Evolutionary conservation across 495 filamentous ascomycete species (phyloP), one percentile per base, ranked within the genome.

Genomic region (Penicillium taxi): DNA sequence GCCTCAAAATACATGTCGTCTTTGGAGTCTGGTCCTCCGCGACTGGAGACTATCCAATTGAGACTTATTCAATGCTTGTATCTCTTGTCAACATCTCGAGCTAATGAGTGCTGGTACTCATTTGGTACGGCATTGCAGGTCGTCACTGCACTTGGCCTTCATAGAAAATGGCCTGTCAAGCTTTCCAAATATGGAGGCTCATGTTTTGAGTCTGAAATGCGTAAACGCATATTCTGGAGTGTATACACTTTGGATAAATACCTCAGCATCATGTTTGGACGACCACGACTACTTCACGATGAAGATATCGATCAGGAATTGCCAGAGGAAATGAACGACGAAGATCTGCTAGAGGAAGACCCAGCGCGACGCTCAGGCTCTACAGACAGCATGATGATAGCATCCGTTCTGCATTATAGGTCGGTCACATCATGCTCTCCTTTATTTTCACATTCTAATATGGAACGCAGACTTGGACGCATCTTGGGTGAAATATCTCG

Each of bases 141-240:
- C 6, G 64, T 69, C 4, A 67, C 64, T 3, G 67, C 67, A 1
- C 41, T 70, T 12, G 67, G 67, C 3, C 24, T 70, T 11, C 67
- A 70, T 42, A 50, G 67, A 13, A 65, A 52, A 41, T 52, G 35
- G 32, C 47, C 55, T 0, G 49, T 53, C 8, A 67, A 63, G 27
- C 25, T 47, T 1, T 50, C 49, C 6, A 61, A 55, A 26, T 58
- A 50, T 4, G 54, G 53, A 14, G 52, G 42, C 15, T 52, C 56
- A 4, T 63, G 59, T 35, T 36, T 67, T 14, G 63, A 69, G 35
- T 39, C 61, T 31, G 63, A 69, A 22, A 41, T 67, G 1, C 61
- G 63, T 6, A 77, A 73, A 38, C 69, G 75, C 4, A 68, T 72
- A 4, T 75, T 80, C 17, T 78, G 74, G 74, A 67, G 69, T 23